Evolutionary conservation across 106 monocot species (phyloP).

Genomic region (Triglochin maritima): DNA sequence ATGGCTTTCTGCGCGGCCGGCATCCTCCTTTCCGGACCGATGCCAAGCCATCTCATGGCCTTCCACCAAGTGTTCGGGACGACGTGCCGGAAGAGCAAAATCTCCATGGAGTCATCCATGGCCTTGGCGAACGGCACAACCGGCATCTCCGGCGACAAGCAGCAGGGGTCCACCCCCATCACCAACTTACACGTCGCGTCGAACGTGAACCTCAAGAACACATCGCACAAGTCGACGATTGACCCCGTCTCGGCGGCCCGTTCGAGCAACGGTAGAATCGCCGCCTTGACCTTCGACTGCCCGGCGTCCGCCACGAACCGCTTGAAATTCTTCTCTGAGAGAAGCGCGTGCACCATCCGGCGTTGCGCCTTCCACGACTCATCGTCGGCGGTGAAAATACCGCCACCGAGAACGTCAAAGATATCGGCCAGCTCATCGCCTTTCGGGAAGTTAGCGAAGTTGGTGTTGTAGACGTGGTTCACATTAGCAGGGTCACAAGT

Average conservation of each 20-base stretch:
- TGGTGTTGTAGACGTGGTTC: constrained; percentile 11
- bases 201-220: constrained; percentile 18
- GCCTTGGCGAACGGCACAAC: constrained; percentile 2
- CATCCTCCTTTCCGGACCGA: constrained; percentile 3
- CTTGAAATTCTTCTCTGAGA: not conserved
- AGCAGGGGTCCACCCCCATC: constrained; percentile 7
- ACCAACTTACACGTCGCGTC: constrained; percentile 4
- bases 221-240: constrained; percentile 1
- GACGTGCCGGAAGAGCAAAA: constrained; percentile 6
- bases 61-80: constrained; percentile 8
- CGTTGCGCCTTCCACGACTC: constrained; percentile 13
- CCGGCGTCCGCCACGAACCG: not conserved
- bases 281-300: not conserved
- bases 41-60: not conserved
- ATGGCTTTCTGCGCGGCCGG: not conserved
- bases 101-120: constrained; percentile 8
- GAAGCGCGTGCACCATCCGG: not conserved
- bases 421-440: constrained; percentile 2
- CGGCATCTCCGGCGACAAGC: constrained; percentile 2
- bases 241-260: constrained; percentile 2
- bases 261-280: not conserved
- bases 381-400: constrained; percentile 13
- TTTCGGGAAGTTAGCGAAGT: constrained; percentile 17
- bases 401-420: constrained; percentile 11
- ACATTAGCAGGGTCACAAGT: constrained; percentile 12